Conservation (phyloP, 1,139 yeast species). For the Dujonia santamariae region DNA sequence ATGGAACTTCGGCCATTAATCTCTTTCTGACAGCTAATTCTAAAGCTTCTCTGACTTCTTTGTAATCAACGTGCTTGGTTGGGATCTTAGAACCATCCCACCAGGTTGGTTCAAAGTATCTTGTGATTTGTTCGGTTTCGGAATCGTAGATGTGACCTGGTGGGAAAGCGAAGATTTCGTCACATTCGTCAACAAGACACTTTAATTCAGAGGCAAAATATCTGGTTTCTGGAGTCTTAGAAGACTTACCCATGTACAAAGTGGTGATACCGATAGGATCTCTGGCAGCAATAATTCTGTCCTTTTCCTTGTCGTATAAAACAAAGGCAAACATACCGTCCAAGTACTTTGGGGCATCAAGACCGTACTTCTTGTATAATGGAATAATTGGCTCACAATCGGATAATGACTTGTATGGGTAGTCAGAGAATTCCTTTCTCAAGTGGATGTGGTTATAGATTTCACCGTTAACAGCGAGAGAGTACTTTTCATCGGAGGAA, state of each 20-base stretch:
- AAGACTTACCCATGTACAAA: slow-evolving; percentile 86
- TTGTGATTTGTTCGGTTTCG: slow-evolving; percentile 73
- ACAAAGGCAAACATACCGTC: slow-evolving; percentile 99
- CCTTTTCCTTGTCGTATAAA: slow-evolving; percentile 76
- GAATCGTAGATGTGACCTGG: slow-evolving; percentile 98
- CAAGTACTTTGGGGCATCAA: slow-evolving; percentile 86
- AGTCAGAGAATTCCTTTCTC: slow-evolving; percentile 70
- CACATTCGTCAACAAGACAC: slow-evolving; percentile 93
- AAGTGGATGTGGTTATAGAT: slow-evolving; percentile 93
- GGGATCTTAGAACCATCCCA: slow-evolving; percentile 82
- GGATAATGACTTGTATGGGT: slow-evolving; percentile 78
- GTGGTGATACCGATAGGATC: slow-evolving; percentile 98
- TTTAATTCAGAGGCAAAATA: slow-evolving; percentile 94
- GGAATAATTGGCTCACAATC: slow-evolving; percentile 99
- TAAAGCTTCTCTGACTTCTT: slow-evolving; percentile 68
- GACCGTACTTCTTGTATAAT: slow-evolving; percentile 76
- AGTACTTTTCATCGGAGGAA: slow-evolving; percentile 68
- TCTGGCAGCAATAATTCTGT: slow-evolving; percentile 93
- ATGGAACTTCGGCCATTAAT: slow-evolving; percentile 98
- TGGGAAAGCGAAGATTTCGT: slow-evolving; percentile 87
- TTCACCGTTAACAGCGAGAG: slow-evolving; percentile 93
- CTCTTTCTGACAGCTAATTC: slow-evolving; percentile 98
- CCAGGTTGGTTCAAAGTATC: slow-evolving; percentile 93
- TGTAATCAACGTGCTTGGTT: slow-evolving; percentile 68
- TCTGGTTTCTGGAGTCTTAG: slow-evolving; percentile 68